phyloP scores from a whole-genome alignment of 2,329 filamentous ascomycete species.

The Stagonosporopsis chrysanthemi region DNA sequence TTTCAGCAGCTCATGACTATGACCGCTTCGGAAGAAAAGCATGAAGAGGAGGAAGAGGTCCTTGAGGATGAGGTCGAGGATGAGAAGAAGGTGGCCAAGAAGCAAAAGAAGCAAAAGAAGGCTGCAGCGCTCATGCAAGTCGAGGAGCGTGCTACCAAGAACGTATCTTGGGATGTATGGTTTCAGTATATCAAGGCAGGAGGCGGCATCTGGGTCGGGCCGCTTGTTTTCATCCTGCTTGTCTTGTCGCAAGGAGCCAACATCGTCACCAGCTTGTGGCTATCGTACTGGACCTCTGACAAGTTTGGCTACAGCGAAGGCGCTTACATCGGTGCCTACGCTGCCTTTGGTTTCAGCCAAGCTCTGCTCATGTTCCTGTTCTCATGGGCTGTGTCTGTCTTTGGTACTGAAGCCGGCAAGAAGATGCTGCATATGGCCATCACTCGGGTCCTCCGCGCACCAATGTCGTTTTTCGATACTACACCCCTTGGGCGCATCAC shows the following conservation, averaged over 20 bases:
- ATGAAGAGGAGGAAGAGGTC: slow-evolving; percentile 58
- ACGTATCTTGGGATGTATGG: slow-evolving; percentile 83
- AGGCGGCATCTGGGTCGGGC: slow-evolving; percentile 72
- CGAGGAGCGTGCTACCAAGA: slow-evolving; percentile 74
- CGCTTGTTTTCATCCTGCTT: slow-evolving; percentile 69
- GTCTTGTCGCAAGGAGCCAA: slow-evolving; percentile 81
- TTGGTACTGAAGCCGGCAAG: slow-evolving; percentile 83
- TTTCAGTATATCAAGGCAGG: slow-evolving; percentile 78
- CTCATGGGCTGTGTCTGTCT: slow-evolving; percentile 77
- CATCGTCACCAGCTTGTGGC: slow-evolving; percentile 87
- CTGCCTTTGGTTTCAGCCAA: slow-evolving; percentile 32
- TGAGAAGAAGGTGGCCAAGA: slow-evolving; percentile 64
- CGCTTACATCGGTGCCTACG: slow-evolving; percentile 70
- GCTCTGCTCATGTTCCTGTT: slow-evolving; percentile 71
- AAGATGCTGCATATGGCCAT: slow-evolving; percentile 83
- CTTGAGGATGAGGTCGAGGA: slow-evolving; percentile 63
- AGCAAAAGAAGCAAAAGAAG: slow-evolving; percentile 55
- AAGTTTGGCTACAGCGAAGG: slow-evolving; percentile 73
- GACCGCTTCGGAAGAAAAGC: slow-evolving; percentile 68
- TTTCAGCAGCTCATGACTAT: slow-evolving; percentile 87
- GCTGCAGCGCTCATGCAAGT: slow-evolving; percentile 73
- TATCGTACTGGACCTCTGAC: slow-evolving; percentile 90
- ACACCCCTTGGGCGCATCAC: slow-evolving; percentile 94
- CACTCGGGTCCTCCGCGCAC: slow-evolving; percentile 72
- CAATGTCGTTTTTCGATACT: slow-evolving; percentile 94